phyloP scores from a whole-genome alignment of 1,284 basidiomycete species.

The Boletus sp. region DNA sequence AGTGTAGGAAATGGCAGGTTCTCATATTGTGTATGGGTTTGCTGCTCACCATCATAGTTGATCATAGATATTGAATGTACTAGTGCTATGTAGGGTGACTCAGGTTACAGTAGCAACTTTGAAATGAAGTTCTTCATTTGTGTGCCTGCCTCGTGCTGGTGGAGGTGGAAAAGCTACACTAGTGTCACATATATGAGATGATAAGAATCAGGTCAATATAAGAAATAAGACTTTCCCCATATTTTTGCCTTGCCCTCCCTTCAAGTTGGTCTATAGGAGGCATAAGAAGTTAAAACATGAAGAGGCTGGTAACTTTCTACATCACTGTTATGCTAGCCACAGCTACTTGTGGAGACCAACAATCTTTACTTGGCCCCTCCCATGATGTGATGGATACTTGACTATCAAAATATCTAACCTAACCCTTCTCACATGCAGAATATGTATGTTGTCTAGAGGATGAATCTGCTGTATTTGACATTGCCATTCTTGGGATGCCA shows the following conservation, averaged over 20 bases:
- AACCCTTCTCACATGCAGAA: conserved; percentile 73
- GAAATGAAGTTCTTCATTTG: background rate
- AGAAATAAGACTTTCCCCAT: background rate
- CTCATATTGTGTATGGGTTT: conserved; percentile 24
- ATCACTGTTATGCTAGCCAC: conserved; percentile 1
- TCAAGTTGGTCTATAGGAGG: too few relatives aligned
- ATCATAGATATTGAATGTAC: conserved; percentile 4
- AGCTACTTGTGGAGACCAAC: conserved; percentile 11
- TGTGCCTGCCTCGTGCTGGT: background rate
- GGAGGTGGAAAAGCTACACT: too few relatives aligned
- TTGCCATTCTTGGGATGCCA: conserved; percentile 76
- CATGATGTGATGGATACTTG: conserved; percentile 41
- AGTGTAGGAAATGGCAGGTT: conserved; percentile 32
- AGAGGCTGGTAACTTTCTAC: background rate
- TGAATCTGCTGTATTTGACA: conserved; percentile 53
- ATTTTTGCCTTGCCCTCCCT: too few relatives aligned
- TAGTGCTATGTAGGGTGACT: background rate
- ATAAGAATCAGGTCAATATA: background rate
- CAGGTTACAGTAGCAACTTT: background rate
- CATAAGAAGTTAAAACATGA: conserved; percentile 17
- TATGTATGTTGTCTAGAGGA: conserved; percentile 68
- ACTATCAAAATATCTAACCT: conserved; percentile 66
- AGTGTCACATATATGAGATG: background rate
- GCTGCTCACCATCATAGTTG: conserved; percentile 23
- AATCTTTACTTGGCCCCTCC: conserved; percentile 9